Percentiles rank a stretch among this genome's conserved stretches.
Evolutionary conservation across 345 rosid species (phyloP).

Genomic region (Garcia nutans): DNA sequence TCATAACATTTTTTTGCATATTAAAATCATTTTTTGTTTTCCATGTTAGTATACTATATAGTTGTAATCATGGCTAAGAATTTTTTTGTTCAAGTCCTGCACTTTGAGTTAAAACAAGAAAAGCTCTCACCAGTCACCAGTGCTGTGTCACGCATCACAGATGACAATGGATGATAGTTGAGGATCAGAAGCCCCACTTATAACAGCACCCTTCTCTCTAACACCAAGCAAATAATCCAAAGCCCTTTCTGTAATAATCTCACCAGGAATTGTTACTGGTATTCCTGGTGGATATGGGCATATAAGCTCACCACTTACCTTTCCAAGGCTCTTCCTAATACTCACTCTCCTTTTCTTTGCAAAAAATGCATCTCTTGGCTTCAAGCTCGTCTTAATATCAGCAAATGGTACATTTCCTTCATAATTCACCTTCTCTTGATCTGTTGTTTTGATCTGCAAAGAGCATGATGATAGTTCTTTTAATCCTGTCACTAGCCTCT

Average conservation of each 20-base stretch:
- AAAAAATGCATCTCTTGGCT: conserved; percentile 61
- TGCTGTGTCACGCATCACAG: conserved; percentile 24
- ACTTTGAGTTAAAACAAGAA: too few relatives aligned
- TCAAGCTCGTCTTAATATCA: conserved; percentile 34
- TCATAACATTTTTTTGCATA: too few relatives aligned
- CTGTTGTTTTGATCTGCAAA: background rate
- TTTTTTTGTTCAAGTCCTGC: too few relatives aligned
- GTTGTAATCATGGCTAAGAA: too few relatives aligned
- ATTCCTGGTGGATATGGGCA: conserved; percentile 60
- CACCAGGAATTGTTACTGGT: conserved; percentile 54
- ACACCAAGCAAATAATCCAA: conserved; percentile 43
- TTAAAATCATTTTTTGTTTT: too few relatives aligned
- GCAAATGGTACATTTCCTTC: conserved; percentile 33
- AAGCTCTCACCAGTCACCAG: background rate
- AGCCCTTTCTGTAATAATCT: conserved; percentile 42
- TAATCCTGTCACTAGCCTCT: conserved; percentile 45
- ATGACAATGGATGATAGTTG: conserved; percentile 43
- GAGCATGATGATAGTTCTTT: conserved; percentile 31
- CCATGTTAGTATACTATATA: too few relatives aligned
- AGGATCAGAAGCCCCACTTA: conserved; percentile 59
- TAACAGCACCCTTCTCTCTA: conserved; percentile 36
- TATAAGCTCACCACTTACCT: conserved; percentile 53
- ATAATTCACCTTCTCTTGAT: conserved; percentile 10
- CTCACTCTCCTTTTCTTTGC: conserved; percentile 40
- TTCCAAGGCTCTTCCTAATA: conserved; percentile 41